Base-by-base conservation (phyloP, 148 eudicot species). In the Chenopodium berlandieri region DNA sequence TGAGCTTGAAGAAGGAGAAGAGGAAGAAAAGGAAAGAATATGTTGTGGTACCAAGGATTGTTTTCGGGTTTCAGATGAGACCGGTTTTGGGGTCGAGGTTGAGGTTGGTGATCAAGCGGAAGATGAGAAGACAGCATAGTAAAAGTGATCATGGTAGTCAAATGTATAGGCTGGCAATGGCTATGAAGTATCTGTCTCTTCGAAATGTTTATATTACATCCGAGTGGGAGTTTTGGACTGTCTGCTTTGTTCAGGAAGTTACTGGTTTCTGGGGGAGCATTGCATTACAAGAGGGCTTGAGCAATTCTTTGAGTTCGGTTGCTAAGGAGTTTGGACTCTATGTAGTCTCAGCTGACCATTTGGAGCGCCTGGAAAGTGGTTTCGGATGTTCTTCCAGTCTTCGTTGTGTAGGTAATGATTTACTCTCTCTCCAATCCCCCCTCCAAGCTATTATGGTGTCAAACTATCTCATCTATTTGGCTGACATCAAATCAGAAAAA, bases 221-320 rank as follows among this genome's bases (percentile, higher is more conserved):
- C 1, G 76, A 82, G 68, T 82, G 84, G 84, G 84, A 82, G 84
- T 82, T 82, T 56, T 82, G 76, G 80, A 66, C 76, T 40, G 22
- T 82, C 19, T 82, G 84, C 17, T 58, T 82, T 30, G 76, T 82
- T 76, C 44, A 69, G 9, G 6, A 47, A 44, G 37, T 76, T 17
- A 76, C 48, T 64, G 80, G 84, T 17, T 82, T 82, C 27, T 82
- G 80, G 84, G 71, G 80, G 69, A 82, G 80, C 66, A 78, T 82
- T 76, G 80, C 77, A 62, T 71, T 77, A 71, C 48, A 32, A 1
- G 81, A 82, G 40, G 72, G 52, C 25, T 82, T 82, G 81, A 82
- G 81, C 27, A 46, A 73, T 71, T 62, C 71, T 7, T 71, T 77
- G 32, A 58, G 22, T 71, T 13, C 77, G 20, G 13, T 70, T 34